Conservation (phyloP, 345 rosid genomes). For the Ricinus communis region DNA sequence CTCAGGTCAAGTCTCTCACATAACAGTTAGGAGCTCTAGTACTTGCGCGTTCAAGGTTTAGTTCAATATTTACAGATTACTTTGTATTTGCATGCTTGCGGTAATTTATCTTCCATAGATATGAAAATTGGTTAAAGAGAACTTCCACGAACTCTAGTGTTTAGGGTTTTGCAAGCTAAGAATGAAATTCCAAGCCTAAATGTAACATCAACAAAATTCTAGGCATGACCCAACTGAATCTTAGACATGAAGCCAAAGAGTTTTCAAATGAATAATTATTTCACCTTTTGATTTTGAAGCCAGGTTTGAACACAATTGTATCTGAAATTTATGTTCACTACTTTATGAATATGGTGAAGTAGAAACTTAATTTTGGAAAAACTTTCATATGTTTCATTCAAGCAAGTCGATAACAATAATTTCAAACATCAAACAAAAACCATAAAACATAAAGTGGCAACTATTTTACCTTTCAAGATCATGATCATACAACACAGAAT, state of each 20-base stretch:
- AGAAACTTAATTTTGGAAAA: too few relatives aligned
- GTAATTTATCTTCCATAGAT: too few relatives aligned
- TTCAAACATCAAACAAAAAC: not conserved
- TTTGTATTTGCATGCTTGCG: too few relatives aligned
- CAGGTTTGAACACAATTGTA: not conserved
- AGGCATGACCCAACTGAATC: not conserved
- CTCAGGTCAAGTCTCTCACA: not conserved
- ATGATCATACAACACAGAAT: conserved; percentile 92
- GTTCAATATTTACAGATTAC: not conserved
- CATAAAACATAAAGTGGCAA: not conserved
- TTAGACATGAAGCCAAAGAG: not conserved
- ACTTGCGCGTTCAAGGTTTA: not conserved
- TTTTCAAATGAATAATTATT: not conserved
- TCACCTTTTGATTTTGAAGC: not conserved
- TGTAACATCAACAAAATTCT: not conserved
- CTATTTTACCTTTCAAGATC: conserved; percentile 78
- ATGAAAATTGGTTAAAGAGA: not conserved
- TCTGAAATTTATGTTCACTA: not conserved
- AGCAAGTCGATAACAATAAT: not conserved
- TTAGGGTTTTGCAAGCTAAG: not conserved
- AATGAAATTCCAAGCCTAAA: not conserved
- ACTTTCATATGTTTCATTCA: too few relatives aligned
- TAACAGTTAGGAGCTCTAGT: not conserved
- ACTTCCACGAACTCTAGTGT: not conserved
- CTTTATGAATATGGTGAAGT: not conserved